Base-by-base conservation (phyloP, 1,139 yeast genomes). In the Candida sp. region DNA sequence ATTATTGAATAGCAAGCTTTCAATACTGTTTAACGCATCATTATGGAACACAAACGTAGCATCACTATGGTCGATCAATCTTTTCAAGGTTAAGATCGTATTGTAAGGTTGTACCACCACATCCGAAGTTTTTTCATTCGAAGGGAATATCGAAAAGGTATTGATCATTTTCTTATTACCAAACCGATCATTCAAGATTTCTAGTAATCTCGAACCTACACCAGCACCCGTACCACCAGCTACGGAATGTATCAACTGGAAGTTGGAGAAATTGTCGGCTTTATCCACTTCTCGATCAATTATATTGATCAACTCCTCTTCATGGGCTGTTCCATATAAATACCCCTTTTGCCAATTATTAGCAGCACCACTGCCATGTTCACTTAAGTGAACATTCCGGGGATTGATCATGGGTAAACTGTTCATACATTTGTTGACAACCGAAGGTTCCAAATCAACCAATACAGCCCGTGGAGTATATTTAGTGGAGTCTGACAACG, bases 151-250 rank as follows among this genome's bases (percentile, higher is more conserved):
- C 42, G 93, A 87, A 54, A 87, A 87, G 0, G 99, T 90, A 45
- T 87, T 88, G 12, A 88, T 73, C 40, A 93, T 65, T 58, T 90
- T 91, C 60, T 91, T 91, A 44, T 86, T 83, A 3, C 76, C 77
- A 58, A 83, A 91, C 46, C 93, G 70, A 60, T 95, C 99, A 44
- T 82, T 81, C 47, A 95, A 65, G 22, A 82, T 70, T 60, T 93
- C 98, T 40, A 93, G 66, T 39, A 93, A 56, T 48, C 79, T 79
- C 0, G 97, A 88, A 0, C 99, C 99, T 37, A 90, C 81, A 5
- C 99, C 99, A 0, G 97, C 87, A 0, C 99, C 99, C 0, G 99
- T 93, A 33, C 99, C 99, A 22, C 99, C 99, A 0, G 97, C 98
- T n/a, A 95, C 96, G 12, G 97, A 88, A 62, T 93, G 99, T 45